Base-by-base conservation (phyloP, 345 rosid genomes). In the Turnera subulata region DNA sequence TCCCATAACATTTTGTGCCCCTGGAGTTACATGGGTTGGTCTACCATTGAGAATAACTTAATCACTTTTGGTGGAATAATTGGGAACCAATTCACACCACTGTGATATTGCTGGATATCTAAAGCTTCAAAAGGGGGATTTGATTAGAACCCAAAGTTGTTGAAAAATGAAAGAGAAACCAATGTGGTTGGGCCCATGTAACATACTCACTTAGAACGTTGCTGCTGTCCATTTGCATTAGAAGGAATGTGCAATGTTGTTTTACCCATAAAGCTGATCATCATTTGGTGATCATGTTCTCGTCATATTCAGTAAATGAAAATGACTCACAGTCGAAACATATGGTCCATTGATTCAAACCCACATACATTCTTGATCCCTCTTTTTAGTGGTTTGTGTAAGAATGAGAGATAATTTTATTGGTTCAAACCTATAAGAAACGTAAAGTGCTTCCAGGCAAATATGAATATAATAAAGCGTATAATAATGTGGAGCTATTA, bases 91-190 rank as follows among this genome's bases (percentile, higher is more conserved):
- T 59, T 71, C 52, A 26, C 48, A 33, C 46, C 15, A 18, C 33
- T 1, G 13, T 19, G 25, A 40, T 23, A 1, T 2, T 19, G 35
- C 20, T 35, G 48, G 39, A 1, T 56, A 12, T 21, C 32, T 0
- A 2, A 29, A 18, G 18, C 21, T 52, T 49, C 29, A 24, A 35
- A 22, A 12, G 43, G 15, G 43, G 15, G 18, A 20, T 43, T 6
- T 22, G 46, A 64, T 64, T 7, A 69, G 75, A 58, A n/a, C n/a
- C n/a, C n/a, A n/a, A 68, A 43, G 73, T 56, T 16, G 46, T 33
- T 62, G n/a, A 65, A 55, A 59, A 59, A 17, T 19, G 49, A 48
- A 46, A 33, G 42, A 38, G 6, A 29, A 55, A 5, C 6, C 1
- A 17, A 42, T 6, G 8, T 13, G 9, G 11, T 17, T 18, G 68